Conservation (phyloP, 73 alveolate genomes). For the Breviolum minutum region DNA sequence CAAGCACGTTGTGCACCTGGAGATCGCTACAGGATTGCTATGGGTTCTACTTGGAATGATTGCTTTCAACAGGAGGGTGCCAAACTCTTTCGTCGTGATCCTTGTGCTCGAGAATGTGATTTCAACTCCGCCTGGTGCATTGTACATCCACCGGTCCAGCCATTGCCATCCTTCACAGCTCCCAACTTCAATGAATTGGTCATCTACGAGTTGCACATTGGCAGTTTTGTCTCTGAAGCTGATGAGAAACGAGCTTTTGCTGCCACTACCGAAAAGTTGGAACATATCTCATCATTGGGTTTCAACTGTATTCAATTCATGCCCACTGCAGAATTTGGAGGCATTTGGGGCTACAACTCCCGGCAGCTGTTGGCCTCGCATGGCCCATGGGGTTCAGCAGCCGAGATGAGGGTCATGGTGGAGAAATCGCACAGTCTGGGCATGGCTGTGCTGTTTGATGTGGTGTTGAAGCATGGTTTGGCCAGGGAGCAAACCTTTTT, state of each 20-base stretch:
- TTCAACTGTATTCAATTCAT: slow-evolving; percentile 87
- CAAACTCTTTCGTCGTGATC: slow-evolving; percentile 59
- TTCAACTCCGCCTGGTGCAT: slow-evolving; percentile 91
- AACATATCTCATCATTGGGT: slow-evolving; percentile 49
- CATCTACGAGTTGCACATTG: slow-evolving; percentile 76
- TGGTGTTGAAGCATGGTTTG: slow-evolving; percentile 57
- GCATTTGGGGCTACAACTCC: slow-evolving; percentile 95
- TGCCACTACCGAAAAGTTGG: slow-evolving; percentile 59
- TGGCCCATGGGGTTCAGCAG: slow-evolving; percentile 89
- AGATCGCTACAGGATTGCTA: slow-evolving; percentile 65
- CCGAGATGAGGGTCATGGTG: slow-evolving; percentile 85
- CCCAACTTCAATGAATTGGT: slow-evolving; percentile 72
- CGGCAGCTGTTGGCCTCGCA: slow-evolving; percentile 72
- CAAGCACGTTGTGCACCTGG: slow-evolving; percentile 62
- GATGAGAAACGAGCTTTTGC: slow-evolving; percentile 68
- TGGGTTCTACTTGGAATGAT: slow-evolving; percentile 90
- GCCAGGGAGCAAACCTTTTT: not conserved
- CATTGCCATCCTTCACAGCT: slow-evolving; percentile 45
- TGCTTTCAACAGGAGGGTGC: slow-evolving; percentile 80
- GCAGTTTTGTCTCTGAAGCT: slow-evolving; percentile 28
- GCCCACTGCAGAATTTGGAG: slow-evolving; percentile 82
- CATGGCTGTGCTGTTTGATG: slow-evolving; percentile 93
- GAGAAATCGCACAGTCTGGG: slow-evolving; percentile 76
- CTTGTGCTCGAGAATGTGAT: slow-evolving; percentile 87
- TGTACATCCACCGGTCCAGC: slow-evolving; percentile 53